These are phyloP conservation scores for Neodidymelliopsis sp. DNA, from an alignment of 2,329 filamentous ascomycete species.

Conservation along the genomic window DNA sequence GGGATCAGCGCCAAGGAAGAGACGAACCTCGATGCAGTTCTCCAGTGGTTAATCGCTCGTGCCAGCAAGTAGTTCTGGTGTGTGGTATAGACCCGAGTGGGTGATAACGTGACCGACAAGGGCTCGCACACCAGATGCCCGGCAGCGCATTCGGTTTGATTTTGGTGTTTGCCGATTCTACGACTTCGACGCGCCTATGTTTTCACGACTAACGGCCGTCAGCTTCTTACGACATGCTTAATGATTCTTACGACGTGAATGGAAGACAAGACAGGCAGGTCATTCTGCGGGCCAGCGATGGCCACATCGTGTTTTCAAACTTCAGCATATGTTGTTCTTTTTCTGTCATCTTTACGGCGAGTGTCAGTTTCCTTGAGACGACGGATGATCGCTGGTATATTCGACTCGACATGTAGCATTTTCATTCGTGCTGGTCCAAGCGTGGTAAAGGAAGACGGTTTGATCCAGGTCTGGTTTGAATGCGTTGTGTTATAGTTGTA, in stretches of 20 bases:
- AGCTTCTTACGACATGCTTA: constrained; percentile 54
- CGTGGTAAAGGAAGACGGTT: constrained; percentile 9
- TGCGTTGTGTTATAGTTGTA: constrained; percentile 5
- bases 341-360: constrained; percentile 5
- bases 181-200: constrained; percentile 48
- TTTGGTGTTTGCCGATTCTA: constrained; percentile 37
- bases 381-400: constrained; percentile 2
- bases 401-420: constrained; percentile 15
- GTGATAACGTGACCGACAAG: constrained; percentile 35
- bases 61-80: constrained; percentile 64
- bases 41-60: constrained; percentile 95
- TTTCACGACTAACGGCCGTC: constrained; percentile 44
- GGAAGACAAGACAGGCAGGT: constrained; percentile 59
- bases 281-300: constrained; percentile 57
- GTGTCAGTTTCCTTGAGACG: constrained; percentile 1
- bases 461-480: constrained; percentile 6
- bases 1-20: constrained; percentile 99
- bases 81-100: constrained; percentile 17
- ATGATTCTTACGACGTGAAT: constrained; percentile 61
- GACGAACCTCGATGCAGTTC: constrained; percentile 95
- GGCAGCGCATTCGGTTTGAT: constrained; percentile 27
- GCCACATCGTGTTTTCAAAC: constrained; percentile 53
- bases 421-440: constrained; percentile 10
- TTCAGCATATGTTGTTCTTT: constrained; percentile 28
- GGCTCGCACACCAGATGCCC: constrained; percentile 30